A percentile compares a stretch with the other conserved stretches of the same genome.
Evolutionary conservation across 78 protist genomes (phyloP).

Genomic region (Guillardia theta): DNA sequence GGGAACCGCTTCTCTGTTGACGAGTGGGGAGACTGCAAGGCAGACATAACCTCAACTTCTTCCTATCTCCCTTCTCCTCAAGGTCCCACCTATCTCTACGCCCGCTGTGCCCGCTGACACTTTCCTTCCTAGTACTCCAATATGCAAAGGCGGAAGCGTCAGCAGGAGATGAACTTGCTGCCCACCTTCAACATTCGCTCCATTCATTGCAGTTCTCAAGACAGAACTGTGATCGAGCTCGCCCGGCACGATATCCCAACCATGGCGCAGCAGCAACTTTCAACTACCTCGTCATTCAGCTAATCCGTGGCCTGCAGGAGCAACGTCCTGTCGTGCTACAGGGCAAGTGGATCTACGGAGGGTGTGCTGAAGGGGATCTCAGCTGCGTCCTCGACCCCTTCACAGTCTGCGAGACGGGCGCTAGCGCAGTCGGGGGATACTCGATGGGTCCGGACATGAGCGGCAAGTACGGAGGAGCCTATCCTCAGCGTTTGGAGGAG

Average conservation of each 20-base stretch:
- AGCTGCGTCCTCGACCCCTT: not conserved
- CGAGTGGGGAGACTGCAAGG: no score
- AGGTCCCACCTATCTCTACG: no score
- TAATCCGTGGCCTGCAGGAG: not conserved
- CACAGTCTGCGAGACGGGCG: not conserved
- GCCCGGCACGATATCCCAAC: not conserved
- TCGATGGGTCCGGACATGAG: not conserved
- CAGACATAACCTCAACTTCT: no score
- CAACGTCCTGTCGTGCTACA: not conserved
- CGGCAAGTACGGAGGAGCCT: not conserved
- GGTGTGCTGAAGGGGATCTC: not conserved
- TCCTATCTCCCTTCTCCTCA: no score
- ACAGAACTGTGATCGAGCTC: not conserved
- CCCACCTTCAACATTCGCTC: no score
- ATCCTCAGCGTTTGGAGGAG: not conserved
- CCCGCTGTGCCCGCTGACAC: no score
- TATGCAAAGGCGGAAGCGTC: no score
- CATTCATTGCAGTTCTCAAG: no score
- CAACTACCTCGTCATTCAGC: constrained; percentile 29
- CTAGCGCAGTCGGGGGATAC: not conserved
- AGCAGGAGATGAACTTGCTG: no score
- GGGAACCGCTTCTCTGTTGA: no score
- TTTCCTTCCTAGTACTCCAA: no score
- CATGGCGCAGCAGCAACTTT: constrained; percentile 26
- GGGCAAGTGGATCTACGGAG: constrained; percentile 6